Evolutionary conservation across 768 basidiomycete species (phyloP), one percentile per base, ranked within the genome.

Genomic region (Boletus subparvulus): DNA sequence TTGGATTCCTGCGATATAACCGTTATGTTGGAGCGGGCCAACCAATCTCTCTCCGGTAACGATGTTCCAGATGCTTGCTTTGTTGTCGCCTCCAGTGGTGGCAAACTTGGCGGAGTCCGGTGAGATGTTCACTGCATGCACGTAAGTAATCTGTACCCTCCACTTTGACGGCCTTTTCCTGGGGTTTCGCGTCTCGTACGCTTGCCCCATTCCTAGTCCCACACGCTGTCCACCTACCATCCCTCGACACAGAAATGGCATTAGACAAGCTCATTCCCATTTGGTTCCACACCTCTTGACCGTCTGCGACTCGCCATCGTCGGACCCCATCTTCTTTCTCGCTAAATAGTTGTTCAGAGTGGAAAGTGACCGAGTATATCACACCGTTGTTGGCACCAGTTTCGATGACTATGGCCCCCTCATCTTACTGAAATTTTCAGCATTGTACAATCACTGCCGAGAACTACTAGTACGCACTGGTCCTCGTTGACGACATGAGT

Each of bases 171-270:
- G 9, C 11, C 30, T 33, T 26, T 16, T 9, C 36, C 6, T 9
- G 16, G 12, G 17, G 37, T 26, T 40, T 7, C 2, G 5, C 51
- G 3, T 56, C 37, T 54, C 53, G 50, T 1, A 56, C 54, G 2
- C 21, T 56, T 12, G 46, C 54, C 6, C 52, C 54, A 21, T 21
- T 21, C 3, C 1, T 5, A 1, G 40, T 46, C 12, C 32, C 58
- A 2, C 41, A 41, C 2, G 47, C 58, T 8, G 50, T 28, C 54
- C 48, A 50, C 24, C 36, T 51, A 10, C 7, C 1, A 28, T 58
- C 43, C 10, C 21, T 33, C 1, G 57, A 58, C 36, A 45, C 33
- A 7, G 47, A 19, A 17, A 54, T 21, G 3, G 44, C 14, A 4
- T 4, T 4, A 21, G 21, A 21, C 1, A 9, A 12, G 0, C 2